Conservation (phyloP, 371 early-diverging fungal species). For the Mortierella sp. region DNA sequence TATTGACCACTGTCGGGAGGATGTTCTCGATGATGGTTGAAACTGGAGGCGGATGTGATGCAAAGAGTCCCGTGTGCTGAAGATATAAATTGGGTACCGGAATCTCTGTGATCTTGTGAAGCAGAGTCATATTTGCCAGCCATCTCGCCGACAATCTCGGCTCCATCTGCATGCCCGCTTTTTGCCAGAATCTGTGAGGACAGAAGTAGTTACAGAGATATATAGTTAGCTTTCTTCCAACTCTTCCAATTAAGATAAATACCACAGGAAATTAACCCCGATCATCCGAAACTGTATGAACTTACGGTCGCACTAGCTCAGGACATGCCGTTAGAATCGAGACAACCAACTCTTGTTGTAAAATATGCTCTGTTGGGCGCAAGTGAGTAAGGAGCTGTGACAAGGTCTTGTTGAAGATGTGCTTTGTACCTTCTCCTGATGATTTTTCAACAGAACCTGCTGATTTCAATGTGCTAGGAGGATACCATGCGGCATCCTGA, state of each 20-base stretch:
- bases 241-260: neutral
- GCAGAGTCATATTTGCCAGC: slow-evolving; percentile 81
- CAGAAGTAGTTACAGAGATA: too few relatives aligned
- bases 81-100: slow-evolving; percentile 76
- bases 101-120: slow-evolving; percentile 76
- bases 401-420: slow-evolving; percentile 71
- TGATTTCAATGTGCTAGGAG: slow-evolving; percentile 56
- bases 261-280: slow-evolving; percentile 8
- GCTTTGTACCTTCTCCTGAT: slow-evolving; percentile 50
- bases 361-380: slow-evolving; percentile 75
- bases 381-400: slow-evolving; percentile 70
- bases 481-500: slow-evolving; percentile 83
- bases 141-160: slow-evolving; percentile 83
- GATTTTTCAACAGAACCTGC: slow-evolving; percentile 34
- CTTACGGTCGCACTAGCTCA: slow-evolving; percentile 81
- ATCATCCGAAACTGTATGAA: neutral
- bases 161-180: slow-evolving; percentile 74
- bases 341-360: slow-evolving; percentile 77
- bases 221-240: too few relatives aligned
- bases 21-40: slow-evolving; percentile 76
- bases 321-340: slow-evolving; percentile 79
- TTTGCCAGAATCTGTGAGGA: slow-evolving; percentile 71
- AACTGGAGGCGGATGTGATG: slow-evolving; percentile 70
- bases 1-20: slow-evolving; percentile 73
- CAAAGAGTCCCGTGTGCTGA: slow-evolving; percentile 62